These are phyloP conservation scores for Simplicillium sp. DNA, from an alignment of 2,329 filamentous ascomycete species.

Conservation along the genomic window DNA sequence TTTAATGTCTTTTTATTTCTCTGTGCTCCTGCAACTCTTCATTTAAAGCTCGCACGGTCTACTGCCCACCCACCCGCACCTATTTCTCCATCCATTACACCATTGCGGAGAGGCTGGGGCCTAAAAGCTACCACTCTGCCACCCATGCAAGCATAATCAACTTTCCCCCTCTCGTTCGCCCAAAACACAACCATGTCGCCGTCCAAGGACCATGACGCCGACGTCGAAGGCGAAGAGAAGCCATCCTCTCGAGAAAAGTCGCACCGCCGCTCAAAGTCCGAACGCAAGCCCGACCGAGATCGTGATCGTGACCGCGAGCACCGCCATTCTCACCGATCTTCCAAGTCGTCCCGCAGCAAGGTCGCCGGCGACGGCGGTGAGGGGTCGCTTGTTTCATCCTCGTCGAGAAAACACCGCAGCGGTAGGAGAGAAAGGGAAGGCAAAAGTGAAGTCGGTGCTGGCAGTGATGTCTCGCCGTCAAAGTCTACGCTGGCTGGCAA, in stretches of 20 bases:
- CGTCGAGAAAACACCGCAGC: constrained; percentile 19
- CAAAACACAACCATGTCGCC: constrained; percentile 13
- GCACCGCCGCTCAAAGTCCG: constrained; percentile 26
- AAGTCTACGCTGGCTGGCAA: constrained; percentile 28
- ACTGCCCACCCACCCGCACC: no score
- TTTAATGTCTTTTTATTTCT: no score
- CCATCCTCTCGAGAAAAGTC: constrained; percentile 26
- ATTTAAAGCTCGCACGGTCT: no score
- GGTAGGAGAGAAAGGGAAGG: constrained; percentile 11
- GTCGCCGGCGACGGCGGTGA: constrained; percentile 29
- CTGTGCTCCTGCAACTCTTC: no score
- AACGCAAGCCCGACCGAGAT: constrained; percentile 24
- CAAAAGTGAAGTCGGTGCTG: constrained; percentile 25
- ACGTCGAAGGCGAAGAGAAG: constrained; percentile 23
- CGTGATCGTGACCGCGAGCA: constrained; percentile 18
- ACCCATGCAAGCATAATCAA: neutral
- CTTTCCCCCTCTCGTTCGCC: neutral
- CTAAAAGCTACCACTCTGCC: no score
- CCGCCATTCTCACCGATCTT: constrained; percentile 23
- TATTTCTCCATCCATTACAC: no score
- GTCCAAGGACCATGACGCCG: constrained; percentile 31
- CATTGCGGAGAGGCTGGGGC: no score
- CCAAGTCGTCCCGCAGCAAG: constrained; percentile 31
- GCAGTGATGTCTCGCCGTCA: constrained; percentile 30
- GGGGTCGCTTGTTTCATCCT: constrained; percentile 24